Conservation (phyloP, 208 protist genomes). For the Wallacemonas sp. region DNA sequence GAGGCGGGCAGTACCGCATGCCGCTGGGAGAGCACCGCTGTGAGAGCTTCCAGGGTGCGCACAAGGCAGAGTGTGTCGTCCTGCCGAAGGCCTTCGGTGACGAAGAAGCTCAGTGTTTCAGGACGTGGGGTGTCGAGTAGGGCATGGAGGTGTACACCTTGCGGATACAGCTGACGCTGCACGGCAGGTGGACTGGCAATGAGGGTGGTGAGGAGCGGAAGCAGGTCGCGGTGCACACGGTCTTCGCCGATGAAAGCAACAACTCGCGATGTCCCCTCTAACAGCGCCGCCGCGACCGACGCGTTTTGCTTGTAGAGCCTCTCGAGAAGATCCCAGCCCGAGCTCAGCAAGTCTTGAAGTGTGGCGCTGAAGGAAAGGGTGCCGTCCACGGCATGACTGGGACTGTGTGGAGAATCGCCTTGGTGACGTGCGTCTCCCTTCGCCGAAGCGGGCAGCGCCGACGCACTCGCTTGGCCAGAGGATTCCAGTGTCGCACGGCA, state of each 20-base stretch:
- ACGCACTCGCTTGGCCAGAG: not conserved
- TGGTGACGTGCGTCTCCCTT: not conserved
- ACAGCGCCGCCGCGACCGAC: constrained; percentile 31
- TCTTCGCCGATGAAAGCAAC: constrained; percentile 71
- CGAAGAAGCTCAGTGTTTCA: constrained; percentile 58
- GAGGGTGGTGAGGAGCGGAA: constrained; percentile 70
- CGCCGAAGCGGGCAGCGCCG: not conserved
- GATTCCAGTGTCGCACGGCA: constrained; percentile 42
- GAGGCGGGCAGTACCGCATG: not conserved
- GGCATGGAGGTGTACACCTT: constrained; percentile 53
- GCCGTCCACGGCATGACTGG: not conserved
- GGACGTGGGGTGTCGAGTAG: constrained; percentile 26
- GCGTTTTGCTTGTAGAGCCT: constrained; percentile 40
- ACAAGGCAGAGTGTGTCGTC: constrained; percentile 26
- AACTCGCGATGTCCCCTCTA: constrained; percentile 31
- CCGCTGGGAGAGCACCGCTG: constrained; percentile 14
- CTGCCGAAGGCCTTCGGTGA: constrained; percentile 66
- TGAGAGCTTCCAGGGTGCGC: constrained; percentile 44
- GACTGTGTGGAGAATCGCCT: not conserved
- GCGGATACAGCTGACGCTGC: constrained; percentile 47
- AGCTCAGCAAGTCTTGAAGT: constrained; percentile 38
- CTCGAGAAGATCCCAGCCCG: constrained; percentile 64
- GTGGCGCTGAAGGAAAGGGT: constrained; percentile 15
- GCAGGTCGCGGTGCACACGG: constrained; percentile 49
- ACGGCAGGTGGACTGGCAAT: constrained; percentile 41